Evolutionary conservation across 2,329 filamentous ascomycete species (phyloP).

Genomic region (Phyllosticta citrichinensis): DNA sequence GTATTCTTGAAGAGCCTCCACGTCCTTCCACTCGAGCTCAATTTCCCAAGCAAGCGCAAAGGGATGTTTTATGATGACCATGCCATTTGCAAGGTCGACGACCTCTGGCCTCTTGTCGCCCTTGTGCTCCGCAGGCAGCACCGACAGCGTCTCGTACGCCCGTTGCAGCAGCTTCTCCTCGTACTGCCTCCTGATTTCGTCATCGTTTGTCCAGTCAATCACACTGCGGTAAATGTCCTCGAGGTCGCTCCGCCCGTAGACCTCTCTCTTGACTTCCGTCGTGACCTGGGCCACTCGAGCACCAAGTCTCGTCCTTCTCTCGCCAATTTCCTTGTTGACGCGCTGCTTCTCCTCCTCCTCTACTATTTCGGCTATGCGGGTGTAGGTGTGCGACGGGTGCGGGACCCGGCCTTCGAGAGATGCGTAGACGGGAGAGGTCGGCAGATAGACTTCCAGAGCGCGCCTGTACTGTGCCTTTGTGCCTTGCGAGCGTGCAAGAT

Average conservation of each 20-base stretch:
- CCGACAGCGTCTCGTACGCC: conserved; percentile 66
- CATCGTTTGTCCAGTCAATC: conserved; percentile 84
- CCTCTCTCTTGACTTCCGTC: conserved; percentile 75
- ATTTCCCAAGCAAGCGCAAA: conserved; percentile 87
- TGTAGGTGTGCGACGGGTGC: conserved; percentile 70
- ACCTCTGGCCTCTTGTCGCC: conserved; percentile 60
- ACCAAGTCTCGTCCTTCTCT: conserved; percentile 77
- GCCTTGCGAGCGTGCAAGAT: conserved; percentile 63
- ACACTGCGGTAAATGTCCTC: conserved; percentile 71
- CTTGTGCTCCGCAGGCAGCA: conserved; percentile 60
- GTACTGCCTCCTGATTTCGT: conserved; percentile 70
- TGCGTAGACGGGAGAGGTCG: conserved; percentile 69
- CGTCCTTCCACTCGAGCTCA: conserved; percentile 78
- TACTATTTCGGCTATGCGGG: conserved; percentile 69
- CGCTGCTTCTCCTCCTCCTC: conserved; percentile 80
- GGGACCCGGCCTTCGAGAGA: conserved; percentile 76
- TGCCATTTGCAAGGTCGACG: conserved; percentile 69
- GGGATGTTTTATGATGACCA: conserved; percentile 93
- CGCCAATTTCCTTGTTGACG: conserved; percentile 82
- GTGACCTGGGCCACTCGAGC: conserved; percentile 77
- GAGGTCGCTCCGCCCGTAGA: conserved; percentile 65
- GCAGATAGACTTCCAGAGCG: conserved; percentile 61
- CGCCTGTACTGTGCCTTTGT: conserved; percentile 63
- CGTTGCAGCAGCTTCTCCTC: conserved; percentile 84
- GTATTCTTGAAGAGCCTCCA: conserved; percentile 50